Base-by-base conservation (phyloP, 495 filamentous ascomycete species). In the Aspergillus homomorphus region DNA sequence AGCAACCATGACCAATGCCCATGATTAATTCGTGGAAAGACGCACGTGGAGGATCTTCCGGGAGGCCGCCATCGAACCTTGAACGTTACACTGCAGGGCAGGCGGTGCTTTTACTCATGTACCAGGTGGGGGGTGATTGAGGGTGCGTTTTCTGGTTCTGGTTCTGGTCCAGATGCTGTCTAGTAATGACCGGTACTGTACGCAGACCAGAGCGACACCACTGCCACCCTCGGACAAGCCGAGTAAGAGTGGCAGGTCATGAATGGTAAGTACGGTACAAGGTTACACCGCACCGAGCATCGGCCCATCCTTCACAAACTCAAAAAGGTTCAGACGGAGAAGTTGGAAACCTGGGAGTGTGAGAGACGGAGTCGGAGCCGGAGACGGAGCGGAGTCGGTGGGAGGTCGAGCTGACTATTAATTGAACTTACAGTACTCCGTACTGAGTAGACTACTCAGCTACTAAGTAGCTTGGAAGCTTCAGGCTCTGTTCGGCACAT, bases 1-100 rank as follows among this genome's bases (percentile, higher is more conserved):
- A 14, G 44, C n/a, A 16, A 42, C 42, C 24, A 42, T 22, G 7
- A 16, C 9, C 42, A 20, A 45, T 26, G 15, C 15, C 23, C 38
- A 28, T 46, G 16, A 19, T n/a, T 23, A 52, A 21, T 41, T 24
- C 38, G 18, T 54, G 58, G 45, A 52, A 30, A 50, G 6, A 54
- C 23, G 53, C 61, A 63, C 61, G 61, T 63, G 61, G 61, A 60
- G 54, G 61, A 60, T 63, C 61, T 60, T 60, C 57, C 61, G 61
- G 57, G 60, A 63, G 58, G 57, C 50, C 50, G 50, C 45, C 42
- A 49, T 22, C 12, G 26, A 56, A 54, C 53, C 52, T 53, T 59
- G 56, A 56, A 41, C n/a, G 50, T 58, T 61, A 42, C 59, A 53
- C 53, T 12, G 46, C 50, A 45, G 33, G 33, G 33, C 33, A 38